phyloP scores from a whole-genome alignment of 768 basidiomycete genomes.

The Panus rudis region DNA sequence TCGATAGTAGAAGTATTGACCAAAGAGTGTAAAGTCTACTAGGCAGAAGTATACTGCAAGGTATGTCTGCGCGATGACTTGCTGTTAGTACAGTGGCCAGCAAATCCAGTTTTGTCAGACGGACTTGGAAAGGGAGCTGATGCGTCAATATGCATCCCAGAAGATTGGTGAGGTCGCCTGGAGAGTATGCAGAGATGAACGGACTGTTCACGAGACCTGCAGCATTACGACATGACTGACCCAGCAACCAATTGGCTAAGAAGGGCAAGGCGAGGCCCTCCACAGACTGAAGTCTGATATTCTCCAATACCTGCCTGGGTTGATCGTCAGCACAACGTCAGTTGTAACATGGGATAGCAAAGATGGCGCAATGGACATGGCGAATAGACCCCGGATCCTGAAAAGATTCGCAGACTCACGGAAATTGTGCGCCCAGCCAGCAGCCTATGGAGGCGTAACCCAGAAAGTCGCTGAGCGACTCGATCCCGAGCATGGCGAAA shows the following conservation, averaged over 20 bases:
- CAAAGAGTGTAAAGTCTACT: slow-evolving; percentile 69
- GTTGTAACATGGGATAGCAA: slow-evolving; percentile 3
- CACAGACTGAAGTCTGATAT: slow-evolving; percentile 65
- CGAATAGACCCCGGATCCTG: slow-evolving; percentile 5
- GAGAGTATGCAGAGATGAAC: neutral
- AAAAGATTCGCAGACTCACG: slow-evolving; percentile 44
- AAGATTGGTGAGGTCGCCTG: slow-evolving; percentile 90
- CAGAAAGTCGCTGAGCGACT: slow-evolving; percentile 61
- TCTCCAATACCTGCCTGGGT: slow-evolving; percentile 77
- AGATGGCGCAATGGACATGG: slow-evolving; percentile 5
- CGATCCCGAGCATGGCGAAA: no score
- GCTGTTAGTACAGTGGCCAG: neutral
- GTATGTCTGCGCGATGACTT: slow-evolving; percentile 49
- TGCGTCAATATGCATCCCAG: slow-evolving; percentile 86
- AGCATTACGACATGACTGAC: slow-evolving; percentile 34
- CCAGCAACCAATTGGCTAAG: slow-evolving; percentile 86
- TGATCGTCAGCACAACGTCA: slow-evolving; percentile 6
- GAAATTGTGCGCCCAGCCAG: slow-evolving; percentile 86
- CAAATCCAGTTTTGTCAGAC: slow-evolving; percentile 13
- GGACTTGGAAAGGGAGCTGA: slow-evolving; percentile 91
- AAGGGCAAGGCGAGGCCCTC: slow-evolving; percentile 92
- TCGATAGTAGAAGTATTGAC: slow-evolving; percentile 79
- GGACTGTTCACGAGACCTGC: slow-evolving; percentile 7
- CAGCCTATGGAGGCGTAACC: slow-evolving; percentile 68
- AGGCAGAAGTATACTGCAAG: slow-evolving; percentile 88